Evolutionary conservation across 495 filamentous ascomycete genomes (phyloP).

Genomic region (Articulospora tetracladia): DNA sequence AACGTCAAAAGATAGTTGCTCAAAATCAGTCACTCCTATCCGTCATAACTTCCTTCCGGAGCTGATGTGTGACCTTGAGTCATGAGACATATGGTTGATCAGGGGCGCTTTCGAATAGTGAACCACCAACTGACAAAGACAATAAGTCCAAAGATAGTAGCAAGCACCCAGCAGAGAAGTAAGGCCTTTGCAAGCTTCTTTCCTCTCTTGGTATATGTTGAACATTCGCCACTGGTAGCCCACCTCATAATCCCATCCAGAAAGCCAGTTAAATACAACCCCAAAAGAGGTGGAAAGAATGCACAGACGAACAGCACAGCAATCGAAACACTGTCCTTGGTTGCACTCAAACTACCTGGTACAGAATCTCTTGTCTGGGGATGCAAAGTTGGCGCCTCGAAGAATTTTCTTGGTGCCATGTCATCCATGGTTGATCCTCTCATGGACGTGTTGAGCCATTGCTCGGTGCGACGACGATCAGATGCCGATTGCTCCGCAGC

Average conservation of each 20-base stretch:
- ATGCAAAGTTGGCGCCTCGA: not conserved
- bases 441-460: not conserved
- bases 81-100: not conserved
- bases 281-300: conserved; percentile 23
- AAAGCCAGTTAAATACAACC: conserved; percentile 22
- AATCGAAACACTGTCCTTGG: not conserved
- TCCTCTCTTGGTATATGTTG: conserved; percentile 4
- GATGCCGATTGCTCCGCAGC: not conserved
- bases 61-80: no score
- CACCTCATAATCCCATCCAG: conserved; percentile 24
- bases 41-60: no score
- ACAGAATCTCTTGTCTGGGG: not conserved
- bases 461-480: not conserved
- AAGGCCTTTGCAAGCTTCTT: not conserved
- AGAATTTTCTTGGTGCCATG: not conserved
- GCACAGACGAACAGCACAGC: conserved; percentile 2
- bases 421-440: not conserved
- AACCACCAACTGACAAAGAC: conserved; percentile 11
- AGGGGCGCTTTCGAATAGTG: not conserved
- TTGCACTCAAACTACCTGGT: not conserved
- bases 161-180: conserved; percentile 1
- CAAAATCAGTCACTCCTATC: no score
- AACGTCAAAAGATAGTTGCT: no score
- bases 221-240: conserved; percentile 16
- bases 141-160: conserved; percentile 1